Percentiles rank a stretch among this genome's conserved stretches.
phyloP scores from a whole-genome alignment of 495 filamentous ascomycete genomes.

The Aspergillus haitiensis region DNA sequence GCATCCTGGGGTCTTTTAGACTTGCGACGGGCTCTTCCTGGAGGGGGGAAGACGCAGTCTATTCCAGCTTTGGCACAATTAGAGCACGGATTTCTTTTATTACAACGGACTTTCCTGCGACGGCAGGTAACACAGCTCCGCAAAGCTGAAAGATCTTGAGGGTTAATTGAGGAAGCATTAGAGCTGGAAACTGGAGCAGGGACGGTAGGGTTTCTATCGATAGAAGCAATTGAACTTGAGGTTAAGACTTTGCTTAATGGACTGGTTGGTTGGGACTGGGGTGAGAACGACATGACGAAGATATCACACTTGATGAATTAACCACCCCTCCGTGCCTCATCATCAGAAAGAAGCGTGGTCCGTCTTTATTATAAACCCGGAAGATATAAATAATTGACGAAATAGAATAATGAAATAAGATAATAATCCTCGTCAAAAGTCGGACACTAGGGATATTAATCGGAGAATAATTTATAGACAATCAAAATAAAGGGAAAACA shows the following conservation, averaged over 20 bases:
- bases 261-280: constrained; percentile 8
- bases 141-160: constrained; percentile 49
- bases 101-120: constrained; percentile 81
- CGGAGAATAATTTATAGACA: not conserved
- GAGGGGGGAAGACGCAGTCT: constrained; percentile 81
- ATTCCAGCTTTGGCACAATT: constrained; percentile 79
- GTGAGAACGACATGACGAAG: constrained; percentile 35
- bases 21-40: constrained; percentile 74
- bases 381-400: not conserved
- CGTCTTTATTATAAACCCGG: not conserved
- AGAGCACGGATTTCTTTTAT: constrained; percentile 79
- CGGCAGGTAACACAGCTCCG: constrained; percentile 84
- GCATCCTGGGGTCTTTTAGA: constrained; percentile 66
- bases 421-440: not conserved
- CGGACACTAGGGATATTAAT: too few relatives aligned
- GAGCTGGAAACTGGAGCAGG: constrained; percentile 18
- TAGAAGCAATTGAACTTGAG: constrained; percentile 4
- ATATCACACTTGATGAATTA: constrained; percentile 5
- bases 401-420: not conserved
- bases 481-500: constrained; percentile 4
- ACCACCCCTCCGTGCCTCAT: constrained; percentile 16
- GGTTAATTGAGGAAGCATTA: constrained; percentile 1
- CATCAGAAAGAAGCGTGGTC: not conserved
- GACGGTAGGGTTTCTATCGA: constrained; percentile 21
- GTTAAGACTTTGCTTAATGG: constrained; percentile 5